Evolutionary conservation across 1,139 yeast genomes (phyloP), one percentile per base, ranked within the genome.

Genomic region (Saccharomyces hybrid): DNA sequence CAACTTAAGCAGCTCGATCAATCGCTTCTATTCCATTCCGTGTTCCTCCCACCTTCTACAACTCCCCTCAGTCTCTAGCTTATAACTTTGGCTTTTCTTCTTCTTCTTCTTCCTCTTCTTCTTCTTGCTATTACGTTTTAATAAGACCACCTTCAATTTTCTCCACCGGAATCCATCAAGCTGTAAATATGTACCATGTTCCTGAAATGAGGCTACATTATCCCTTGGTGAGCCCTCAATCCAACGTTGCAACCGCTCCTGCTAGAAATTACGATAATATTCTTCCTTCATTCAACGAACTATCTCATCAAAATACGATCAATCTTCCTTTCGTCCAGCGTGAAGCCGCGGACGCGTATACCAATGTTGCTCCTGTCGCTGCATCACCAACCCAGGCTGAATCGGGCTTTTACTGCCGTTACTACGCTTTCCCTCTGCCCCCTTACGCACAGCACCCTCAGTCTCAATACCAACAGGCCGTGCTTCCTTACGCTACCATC

Each of bases 161-260:
- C 44, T 38, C 19, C 19, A 24, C 44, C 11, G 44, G 44, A 38
- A 38, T 38, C 19, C 44, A 19, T 38, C n/a, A 38, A 38, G 44
- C 44, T 19, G 44, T 16, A 19, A 38, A 38, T 19, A 38, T 38
- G 44, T 38, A 38, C 24, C 44, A 38, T 38, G 44, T 38, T 38
- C 44, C 44, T 38, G 44, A 38, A 38, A 38, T 38, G 44, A 38
- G 44, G 44, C 24, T 38, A 19, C 44, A 38, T 38, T 38, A 38
- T 12, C 44, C 44, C 44, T 24, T 38, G 44, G 44, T 38, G 44
- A 38, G 19, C 44, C 9, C 44, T 9, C 44, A 38, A 38, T 19
- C 44, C n/a, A 38, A 19, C 44, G 24, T 21, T 11, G 44, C 44
- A 19, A 38, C 19, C 2, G 19, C 26, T 9, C 44, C 44, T 4